Evolutionary conservation across 306 rosid species (phyloP), one percentile per base, ranked within the genome.

Genomic region (Acmispon strigosus): DNA sequence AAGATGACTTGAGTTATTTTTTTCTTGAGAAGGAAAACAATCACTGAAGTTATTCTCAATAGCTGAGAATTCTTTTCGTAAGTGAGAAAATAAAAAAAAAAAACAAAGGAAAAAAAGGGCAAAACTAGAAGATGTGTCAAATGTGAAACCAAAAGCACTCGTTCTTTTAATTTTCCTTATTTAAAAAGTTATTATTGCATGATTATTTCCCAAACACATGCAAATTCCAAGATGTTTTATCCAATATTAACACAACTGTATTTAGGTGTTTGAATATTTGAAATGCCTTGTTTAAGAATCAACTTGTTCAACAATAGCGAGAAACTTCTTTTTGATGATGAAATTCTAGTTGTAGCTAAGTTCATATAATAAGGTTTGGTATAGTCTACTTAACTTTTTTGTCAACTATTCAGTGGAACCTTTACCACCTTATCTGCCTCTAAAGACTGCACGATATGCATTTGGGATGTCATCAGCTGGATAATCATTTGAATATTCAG

Each of bases 371-470:
- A 47, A 10, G 15, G 13, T 49, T 49, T 10, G 17, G 61, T 14
- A 49, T 50, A 54, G 49, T 49, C 24, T 7, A 13, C 42, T 69
- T 65, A 63, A 57, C 6, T 42, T 43, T 57, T 52, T 55, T 22
- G 24, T 59, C 6, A 43, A 81, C 7, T 18, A 10, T 85, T 83
- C 79, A 91, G 97, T 36, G 89, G 84, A 75, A 76, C 89, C 57
- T 76, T 91, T 48, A 85, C 89, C 70, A 81, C 88, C 47, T 62
- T 91, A 47, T 91, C 96, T n/a, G 84, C 91, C 39, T 85, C 92
- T 6, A 87, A 83, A 75, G 96, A 91, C 41, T 48, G 88, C 76
- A 80, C 91, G 15, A 78, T 91, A 22, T 83, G 84, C 78, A 37
- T 82, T 1, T 87, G 97, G 97, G 84, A 91, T 75, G 77, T 75